Percentiles rank a stretch among this genome's conserved stretches.
Evolutionary conservation across 106 monocot species (phyloP).

Genomic region (Acanthochlamys bracteata): DNA sequence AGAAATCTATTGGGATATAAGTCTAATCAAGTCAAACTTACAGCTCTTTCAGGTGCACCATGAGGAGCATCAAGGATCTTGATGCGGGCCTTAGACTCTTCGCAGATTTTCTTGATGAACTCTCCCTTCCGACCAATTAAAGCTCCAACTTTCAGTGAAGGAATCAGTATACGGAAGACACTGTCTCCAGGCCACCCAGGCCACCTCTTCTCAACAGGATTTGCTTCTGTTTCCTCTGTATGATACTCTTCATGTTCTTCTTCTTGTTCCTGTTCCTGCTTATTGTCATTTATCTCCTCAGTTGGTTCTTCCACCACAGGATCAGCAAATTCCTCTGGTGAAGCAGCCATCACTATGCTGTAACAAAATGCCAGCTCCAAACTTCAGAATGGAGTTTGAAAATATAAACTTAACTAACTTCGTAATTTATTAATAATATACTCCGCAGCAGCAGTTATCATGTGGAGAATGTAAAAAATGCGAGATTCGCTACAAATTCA

Average conservation of each 20-base stretch:
- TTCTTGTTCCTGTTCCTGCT: not conserved
- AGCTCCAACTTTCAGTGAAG: slow-evolving; percentile 71
- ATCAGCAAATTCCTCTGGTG: slow-evolving; percentile 18
- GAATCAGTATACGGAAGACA: slow-evolving; percentile 81
- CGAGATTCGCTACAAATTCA: too few relatives aligned
- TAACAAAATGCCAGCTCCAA: not conserved
- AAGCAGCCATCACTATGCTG: slow-evolving; percentile 19
- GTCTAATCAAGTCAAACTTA: slow-evolving; percentile 34
- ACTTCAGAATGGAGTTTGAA: not conserved
- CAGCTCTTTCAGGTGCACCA: slow-evolving; percentile 73
- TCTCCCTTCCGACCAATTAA: slow-evolving; percentile 94
- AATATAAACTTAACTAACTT: too few relatives aligned
- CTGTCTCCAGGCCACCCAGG: slow-evolving; percentile 95
- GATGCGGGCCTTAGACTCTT: slow-evolving; percentile 83
- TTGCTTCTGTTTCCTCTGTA: slow-evolving; percentile 12
- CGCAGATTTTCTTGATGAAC: slow-evolving; percentile 83
- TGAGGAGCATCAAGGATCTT: slow-evolving; percentile 90
- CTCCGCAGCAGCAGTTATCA: too few relatives aligned
- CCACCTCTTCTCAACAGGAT: slow-evolving; percentile 61
- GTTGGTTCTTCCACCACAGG: slow-evolving; percentile 7
- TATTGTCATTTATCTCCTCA: slow-evolving; percentile 13
- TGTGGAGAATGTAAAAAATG: too few relatives aligned
- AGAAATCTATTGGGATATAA: not conserved
- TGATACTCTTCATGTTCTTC: too few relatives aligned
- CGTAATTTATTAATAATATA: too few relatives aligned